Base-by-base conservation (phyloP, 495 filamentous ascomycete genomes). In the Penicillium lagena region DNA sequence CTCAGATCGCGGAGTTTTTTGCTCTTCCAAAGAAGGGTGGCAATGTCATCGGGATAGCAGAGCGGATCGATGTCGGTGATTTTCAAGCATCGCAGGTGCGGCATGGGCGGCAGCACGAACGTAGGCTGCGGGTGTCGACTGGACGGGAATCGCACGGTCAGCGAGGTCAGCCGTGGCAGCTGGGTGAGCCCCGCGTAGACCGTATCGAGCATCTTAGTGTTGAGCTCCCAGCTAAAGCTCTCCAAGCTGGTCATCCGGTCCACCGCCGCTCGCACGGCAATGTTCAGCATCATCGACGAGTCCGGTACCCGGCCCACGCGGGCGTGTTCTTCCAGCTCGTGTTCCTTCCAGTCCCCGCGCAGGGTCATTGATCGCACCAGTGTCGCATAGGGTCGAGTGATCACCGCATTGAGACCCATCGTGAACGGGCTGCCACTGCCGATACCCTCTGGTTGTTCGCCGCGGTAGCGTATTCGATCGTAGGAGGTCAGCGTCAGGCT, bases 11-110 rank as follows among this genome's bases (percentile, higher is more conserved):
- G 63, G 29, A 84, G 56, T 29, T 77, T 78, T 40, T 63, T 70
- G 12, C 76, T 73, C 30, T 71, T 66, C 17, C 66, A 59, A 3
- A 83, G 62, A 17, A 84, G 56, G 7, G 76, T 64, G 7, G 78
- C 77, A 29, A 84, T 73, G 52, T 84, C 80, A 52, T 84, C 80
- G 0, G 77, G 75, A 46, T 83, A 82, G 56, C 80, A 84, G 8
- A 84, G 62, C 1, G 80, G 80, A 46, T 84, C 80, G 37, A 84
- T 79, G 45, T 82, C 68, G 47, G 72, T 73, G 29, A 79, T 65
- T 46, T 71, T 75, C 27, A 84, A 57, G 27, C 51, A 63, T 14
- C 65, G 62, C 28, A 84, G 60, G 44, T 74, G 77, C 15, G 77
- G 73, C 49, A 84, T 75, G 0, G 75, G 67, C 7, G 80, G 80